Evolutionary conservation across 768 basidiomycete species (phyloP).

Genomic region (Boletellus ananas): DNA sequence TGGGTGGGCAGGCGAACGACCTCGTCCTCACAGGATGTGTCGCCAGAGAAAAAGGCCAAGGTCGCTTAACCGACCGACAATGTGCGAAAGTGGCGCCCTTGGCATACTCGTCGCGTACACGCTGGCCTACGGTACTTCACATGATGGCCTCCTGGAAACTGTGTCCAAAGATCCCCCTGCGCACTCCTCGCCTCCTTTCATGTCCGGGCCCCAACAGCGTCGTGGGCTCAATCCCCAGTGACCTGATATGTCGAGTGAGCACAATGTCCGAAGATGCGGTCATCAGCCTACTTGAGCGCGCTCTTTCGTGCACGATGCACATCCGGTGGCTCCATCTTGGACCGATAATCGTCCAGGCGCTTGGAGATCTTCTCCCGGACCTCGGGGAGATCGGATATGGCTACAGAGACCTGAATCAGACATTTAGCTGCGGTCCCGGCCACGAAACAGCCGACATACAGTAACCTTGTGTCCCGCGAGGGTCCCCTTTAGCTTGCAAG

Average conservation of each 20-base stretch:
- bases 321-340: constrained; percentile 16
- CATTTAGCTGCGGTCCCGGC: neutral
- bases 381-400: constrained; percentile 34
- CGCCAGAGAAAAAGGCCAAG: neutral
- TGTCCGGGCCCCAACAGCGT: constrained; percentile 19
- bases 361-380: constrained; percentile 27
- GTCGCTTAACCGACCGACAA: constrained; percentile 1
- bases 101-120: too few species aligned
- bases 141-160: constrained; percentile 20
- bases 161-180: constrained; percentile 11
- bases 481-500: constrained; percentile 39
- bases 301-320: constrained; percentile 21
- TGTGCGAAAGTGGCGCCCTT: constrained; percentile 6
- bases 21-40: constrained; percentile 14
- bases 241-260: constrained; percentile 16
- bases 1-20: constrained; percentile 1
- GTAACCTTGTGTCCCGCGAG: constrained; percentile 39
- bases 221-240: constrained; percentile 26
- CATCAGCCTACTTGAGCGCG: constrained; percentile 17
- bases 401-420: constrained; percentile 23
- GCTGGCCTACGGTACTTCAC: constrained; percentile 3
- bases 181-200: neutral
- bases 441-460: constrained; percentile 31
- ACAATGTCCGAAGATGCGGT: neutral
- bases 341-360: constrained; percentile 24